Evolutionary conservation across 345 rosid species (phyloP).

Genomic region (Citrus glauca): DNA sequence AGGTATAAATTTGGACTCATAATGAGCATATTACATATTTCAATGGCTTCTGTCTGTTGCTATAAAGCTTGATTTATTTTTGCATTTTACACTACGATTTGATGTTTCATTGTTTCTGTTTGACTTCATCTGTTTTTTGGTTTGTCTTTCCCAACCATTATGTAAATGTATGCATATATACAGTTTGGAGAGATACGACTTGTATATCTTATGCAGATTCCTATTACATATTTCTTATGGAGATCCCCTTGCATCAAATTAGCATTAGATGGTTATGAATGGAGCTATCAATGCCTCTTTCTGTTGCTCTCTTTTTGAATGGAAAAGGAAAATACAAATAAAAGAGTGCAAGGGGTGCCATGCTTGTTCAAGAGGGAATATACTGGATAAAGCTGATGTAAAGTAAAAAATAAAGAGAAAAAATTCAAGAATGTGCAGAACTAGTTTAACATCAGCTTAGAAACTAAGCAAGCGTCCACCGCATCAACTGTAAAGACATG

Average conservation of each 20-base stretch:
- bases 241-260: neutral
- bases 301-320: neutral
- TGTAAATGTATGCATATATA: neutral
- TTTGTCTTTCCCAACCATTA: neutral
- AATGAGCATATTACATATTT: neutral
- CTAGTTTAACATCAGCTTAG: neutral
- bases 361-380: neutral
- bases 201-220: neutral
- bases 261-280: neutral
- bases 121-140: neutral
- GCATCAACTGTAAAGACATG: neutral
- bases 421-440: neutral
- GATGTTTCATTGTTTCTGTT: neutral
- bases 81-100: neutral
- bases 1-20: slow-evolving; percentile 35
- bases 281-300: neutral
- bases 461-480: neutral
- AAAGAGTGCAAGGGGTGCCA: neutral
- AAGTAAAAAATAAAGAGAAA: too few relatives aligned
- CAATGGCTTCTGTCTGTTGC: neutral
- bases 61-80: neutral
- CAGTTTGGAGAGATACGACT: neutral
- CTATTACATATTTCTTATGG: neutral
- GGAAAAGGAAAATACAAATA: neutral
- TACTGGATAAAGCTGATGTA: neutral